Conservation (phyloP, 2,329 filamentous ascomycete genomes). For the Pseudocercospora fuligena region DNA sequence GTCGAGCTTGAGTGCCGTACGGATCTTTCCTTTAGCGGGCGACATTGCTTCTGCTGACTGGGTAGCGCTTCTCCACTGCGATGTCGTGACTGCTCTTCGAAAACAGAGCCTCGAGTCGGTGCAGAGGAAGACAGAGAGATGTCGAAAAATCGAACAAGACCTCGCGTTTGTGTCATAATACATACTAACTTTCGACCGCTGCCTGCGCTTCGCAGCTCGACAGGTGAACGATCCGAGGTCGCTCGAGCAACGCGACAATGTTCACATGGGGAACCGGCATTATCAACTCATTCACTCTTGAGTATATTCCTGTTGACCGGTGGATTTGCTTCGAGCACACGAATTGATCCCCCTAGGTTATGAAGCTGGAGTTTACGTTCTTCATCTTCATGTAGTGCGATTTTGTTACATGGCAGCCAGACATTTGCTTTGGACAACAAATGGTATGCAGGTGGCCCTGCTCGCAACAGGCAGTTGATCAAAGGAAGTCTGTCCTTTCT, state of each 20-base stretch:
- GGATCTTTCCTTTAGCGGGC: too few species aligned
- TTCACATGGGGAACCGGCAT: background rate
- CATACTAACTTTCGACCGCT: too few species aligned
- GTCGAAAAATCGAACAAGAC: too few species aligned
- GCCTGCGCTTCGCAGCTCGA: background rate
- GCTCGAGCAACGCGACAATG: background rate
- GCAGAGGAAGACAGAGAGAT: too few species aligned
- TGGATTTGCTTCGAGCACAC: background rate
- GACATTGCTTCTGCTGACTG: too few species aligned
- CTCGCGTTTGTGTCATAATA: too few species aligned
- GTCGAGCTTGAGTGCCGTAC: too few species aligned
- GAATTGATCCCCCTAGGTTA: background rate
- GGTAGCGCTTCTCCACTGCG: too few species aligned
- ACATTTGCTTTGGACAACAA: background rate
- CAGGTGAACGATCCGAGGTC: background rate
- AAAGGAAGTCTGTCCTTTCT: background rate
- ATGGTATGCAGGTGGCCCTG: background rate
- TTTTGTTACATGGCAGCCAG: background rate
- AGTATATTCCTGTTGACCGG: background rate
- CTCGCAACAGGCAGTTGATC: background rate
- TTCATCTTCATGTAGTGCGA: background rate
- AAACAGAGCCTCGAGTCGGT: too few species aligned
- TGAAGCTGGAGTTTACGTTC: background rate
- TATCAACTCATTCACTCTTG: background rate
- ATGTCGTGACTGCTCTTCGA: too few species aligned